Evolutionary conservation across 345 rosid genomes (phyloP), one percentile per base, ranked within the genome.

Genomic region (Lepidium sativum): DNA sequence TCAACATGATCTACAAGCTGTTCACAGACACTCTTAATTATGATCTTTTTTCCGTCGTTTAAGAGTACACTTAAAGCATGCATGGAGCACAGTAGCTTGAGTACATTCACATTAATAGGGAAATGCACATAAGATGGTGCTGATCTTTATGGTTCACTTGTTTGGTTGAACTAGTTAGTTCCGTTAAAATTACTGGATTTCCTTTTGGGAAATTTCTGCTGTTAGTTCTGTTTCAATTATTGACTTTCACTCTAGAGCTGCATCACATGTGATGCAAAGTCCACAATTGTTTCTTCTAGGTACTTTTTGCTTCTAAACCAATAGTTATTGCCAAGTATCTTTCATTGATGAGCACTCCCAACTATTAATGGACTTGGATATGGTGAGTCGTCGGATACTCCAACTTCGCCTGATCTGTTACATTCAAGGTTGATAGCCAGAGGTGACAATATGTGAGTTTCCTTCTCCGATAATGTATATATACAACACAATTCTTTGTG

Each of bases 281-380:
- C 54, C 61, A 34, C 54, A 55, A 11, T 47, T 55, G 37, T 34
- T 32, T 54, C 47, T 55, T 37, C 62, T 18, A 20, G 21, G 23
- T 53, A 14, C 25, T 54, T 66, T 45, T 20, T 12, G 66, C 27
- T 42, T 16, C 67, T 70, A 54, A 66, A 72, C 17, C 34, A 23
- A 35, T 73, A 47, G 72, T 60, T 73, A 34, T 52, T 59, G 57
- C 58, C 68, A 92, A 97, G 95, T 92, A 66, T 71, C 76, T 69
- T 87, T 92, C 81, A 86, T 92, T 86, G 95, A 92, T 48, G 84
- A 85, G 75, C 91, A 85, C 45, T 85, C 98, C 16, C 95, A 85
- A 79, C 83, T 92, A 35, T 81, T 95, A 41, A 79, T 85, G 91
- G 95, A 92, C 69, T 80, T 92, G 33, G 92, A 85, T 79, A 77